Conservation (phyloP, 192 early-diverging fungal species). For the Backusella psychrophila region DNA sequence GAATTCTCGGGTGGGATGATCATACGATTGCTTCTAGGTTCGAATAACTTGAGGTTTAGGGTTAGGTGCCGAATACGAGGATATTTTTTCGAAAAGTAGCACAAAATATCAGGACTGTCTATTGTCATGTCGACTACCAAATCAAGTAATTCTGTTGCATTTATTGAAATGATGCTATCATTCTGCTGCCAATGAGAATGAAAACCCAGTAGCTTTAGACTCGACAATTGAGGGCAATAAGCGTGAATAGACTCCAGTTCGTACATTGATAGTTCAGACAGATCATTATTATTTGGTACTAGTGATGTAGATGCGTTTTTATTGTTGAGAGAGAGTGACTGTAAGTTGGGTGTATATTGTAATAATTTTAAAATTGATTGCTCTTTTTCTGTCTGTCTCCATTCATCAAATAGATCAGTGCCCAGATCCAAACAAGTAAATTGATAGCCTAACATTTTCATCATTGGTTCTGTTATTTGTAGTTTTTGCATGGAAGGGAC, state of each 20-base stretch:
- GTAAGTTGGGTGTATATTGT: background rate
- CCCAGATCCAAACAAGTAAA: constrained; percentile 1
- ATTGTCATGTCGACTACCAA: background rate
- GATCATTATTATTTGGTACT: background rate
- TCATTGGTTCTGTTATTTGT: background rate
- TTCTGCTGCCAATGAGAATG: background rate
- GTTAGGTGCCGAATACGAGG: background rate
- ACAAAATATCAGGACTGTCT: background rate
- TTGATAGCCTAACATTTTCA: background rate
- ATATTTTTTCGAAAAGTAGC: constrained; percentile 4
- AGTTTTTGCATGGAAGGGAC: background rate
- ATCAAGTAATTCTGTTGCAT: background rate
- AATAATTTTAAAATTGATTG: background rate
- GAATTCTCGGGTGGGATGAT: constrained; percentile 6
- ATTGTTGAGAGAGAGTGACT: background rate
- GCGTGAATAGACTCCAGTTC: constrained; percentile 6
- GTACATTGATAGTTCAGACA: background rate
- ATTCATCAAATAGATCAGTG: background rate
- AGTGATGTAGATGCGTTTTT: background rate
- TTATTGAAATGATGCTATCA: background rate
- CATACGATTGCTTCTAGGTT: background rate
- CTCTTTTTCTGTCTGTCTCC: background rate
- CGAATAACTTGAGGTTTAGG: constrained; percentile 1
- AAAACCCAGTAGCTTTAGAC: background rate
- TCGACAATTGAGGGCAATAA: background rate